These are phyloP conservation scores for Paratinospora sagittata DNA, from an alignment of 164 flowering plant species.

Conservation along the genomic window DNA sequence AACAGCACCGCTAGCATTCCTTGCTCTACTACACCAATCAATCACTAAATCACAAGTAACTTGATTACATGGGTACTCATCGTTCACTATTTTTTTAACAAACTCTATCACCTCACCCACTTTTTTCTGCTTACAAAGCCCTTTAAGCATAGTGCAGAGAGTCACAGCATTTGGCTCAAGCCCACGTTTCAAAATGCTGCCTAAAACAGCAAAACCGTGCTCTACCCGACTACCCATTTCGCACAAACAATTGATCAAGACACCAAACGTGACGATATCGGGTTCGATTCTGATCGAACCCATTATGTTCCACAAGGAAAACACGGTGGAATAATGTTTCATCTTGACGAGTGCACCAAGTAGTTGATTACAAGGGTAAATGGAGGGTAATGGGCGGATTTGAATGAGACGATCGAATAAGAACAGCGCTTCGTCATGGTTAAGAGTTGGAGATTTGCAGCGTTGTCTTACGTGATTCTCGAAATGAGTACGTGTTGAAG, in stretches of 20 bases:
- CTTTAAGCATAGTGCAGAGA: background rate
- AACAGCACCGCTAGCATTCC: background rate
- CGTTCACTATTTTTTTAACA: background rate
- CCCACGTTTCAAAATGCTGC: background rate
- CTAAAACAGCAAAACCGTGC: background rate
- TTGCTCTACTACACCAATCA: conserved; percentile 4
- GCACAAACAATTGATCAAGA: conserved; percentile 7
- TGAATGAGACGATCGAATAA: too few relatives aligned
- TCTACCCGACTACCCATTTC: conserved; percentile 3
- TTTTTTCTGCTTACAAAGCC: background rate
- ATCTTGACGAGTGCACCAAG: background rate
- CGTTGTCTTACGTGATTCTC: too few relatives aligned
- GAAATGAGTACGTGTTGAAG: too few relatives aligned
- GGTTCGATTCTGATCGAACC: background rate
- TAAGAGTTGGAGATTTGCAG: too few relatives aligned
- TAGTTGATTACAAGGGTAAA: conserved; percentile 2
- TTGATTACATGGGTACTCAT: background rate
- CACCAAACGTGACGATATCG: background rate
- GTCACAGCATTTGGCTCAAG: background rate
- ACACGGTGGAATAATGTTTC: conserved; percentile 1
- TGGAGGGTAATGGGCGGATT: background rate
- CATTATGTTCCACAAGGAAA: background rate
- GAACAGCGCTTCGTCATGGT: too few relatives aligned
- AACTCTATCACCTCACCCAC: background rate
- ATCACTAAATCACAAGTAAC: background rate